phyloP scores from a whole-genome alignment of 2,329 filamentous ascomycete genomes.

The Onygena corvina region DNA sequence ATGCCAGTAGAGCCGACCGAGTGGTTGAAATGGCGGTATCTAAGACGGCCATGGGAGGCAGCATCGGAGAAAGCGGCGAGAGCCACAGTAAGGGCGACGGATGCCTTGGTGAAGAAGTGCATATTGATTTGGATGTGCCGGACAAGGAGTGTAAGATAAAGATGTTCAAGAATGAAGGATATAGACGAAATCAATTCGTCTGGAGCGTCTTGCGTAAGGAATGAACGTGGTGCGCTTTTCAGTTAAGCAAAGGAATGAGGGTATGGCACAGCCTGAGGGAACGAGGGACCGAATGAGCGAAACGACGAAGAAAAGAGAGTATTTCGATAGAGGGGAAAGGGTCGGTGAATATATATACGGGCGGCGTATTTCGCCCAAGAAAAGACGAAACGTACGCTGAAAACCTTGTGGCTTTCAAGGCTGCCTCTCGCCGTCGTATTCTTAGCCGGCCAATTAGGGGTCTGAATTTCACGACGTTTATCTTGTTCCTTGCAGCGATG shows the following conservation, averaged over 20 bases:
- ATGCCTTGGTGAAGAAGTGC: constrained; percentile 28
- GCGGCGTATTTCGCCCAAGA: neutral
- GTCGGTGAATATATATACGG: neutral
- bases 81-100: constrained; percentile 26
- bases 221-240: constrained; percentile 7
- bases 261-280: constrained; percentile 10
- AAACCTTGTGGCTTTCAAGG: neutral
- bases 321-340: neutral
- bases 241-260: constrained; percentile 12
- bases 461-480: neutral
- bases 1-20: neutral
- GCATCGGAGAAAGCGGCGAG: constrained; percentile 29
- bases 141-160: neutral
- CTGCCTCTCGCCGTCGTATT: neutral
- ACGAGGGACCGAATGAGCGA: neutral
- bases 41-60: constrained; percentile 18
- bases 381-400: too few relatives aligned
- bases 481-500: constrained; percentile 1
- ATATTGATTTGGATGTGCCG: constrained; percentile 19
- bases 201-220: neutral
- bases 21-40: constrained; percentile 9
- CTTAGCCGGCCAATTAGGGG: neutral
- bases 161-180: constrained; percentile 14
- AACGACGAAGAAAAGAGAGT: neutral
- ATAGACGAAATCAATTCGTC: constrained; percentile 30